A percentile compares a stretch with the other conserved stretches of the same genome.
phyloP scores from a whole-genome alignment of 257 asterid genomes.

The Primulina eburnea region DNA sequence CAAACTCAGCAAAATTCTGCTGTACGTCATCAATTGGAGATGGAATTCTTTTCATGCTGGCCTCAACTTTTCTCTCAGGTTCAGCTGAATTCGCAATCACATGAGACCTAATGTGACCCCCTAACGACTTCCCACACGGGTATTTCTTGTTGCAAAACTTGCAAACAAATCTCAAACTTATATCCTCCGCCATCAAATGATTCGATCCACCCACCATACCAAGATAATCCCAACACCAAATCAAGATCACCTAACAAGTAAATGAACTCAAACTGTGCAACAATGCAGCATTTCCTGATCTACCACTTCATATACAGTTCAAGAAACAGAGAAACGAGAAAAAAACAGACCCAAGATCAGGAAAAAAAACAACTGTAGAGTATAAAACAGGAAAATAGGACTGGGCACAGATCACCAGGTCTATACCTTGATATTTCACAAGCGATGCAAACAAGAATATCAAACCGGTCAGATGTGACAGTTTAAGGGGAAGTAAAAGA shows the following conservation, averaged over 20 bases:
- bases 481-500: conserved; percentile 36
- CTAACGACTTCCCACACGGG: conserved; percentile 81
- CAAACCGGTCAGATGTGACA: conserved; percentile 47
- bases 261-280: conserved; percentile 22
- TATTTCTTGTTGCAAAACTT: conserved; percentile 62
- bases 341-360: conserved; percentile 5
- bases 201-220: conserved; percentile 23
- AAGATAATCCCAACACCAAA: conserved; percentile 18
- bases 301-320: neutral
- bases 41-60: conserved; percentile 36
- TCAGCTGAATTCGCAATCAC: conserved; percentile 57
- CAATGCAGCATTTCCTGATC: conserved; percentile 34
- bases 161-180: conserved; percentile 54
- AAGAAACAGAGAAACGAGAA: conserved; percentile 16
- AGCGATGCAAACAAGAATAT: conserved; percentile 26
- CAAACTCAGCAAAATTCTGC: conserved; percentile 33
- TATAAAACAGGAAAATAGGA: conserved; percentile 42
- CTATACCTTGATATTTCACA: conserved; percentile 9
- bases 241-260: conserved; percentile 27
- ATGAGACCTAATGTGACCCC: conserved; percentile 91
- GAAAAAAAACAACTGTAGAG: conserved; percentile 4
- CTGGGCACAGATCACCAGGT: conserved; percentile 55
- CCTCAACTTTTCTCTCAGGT: conserved; percentile 38
- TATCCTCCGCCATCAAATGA: conserved; percentile 46
- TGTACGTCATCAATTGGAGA: conserved; percentile 26